These are phyloP conservation scores for Chlorella sp. DNA, from an alignment of 139 green algal species.

Conservation along the genomic window DNA sequence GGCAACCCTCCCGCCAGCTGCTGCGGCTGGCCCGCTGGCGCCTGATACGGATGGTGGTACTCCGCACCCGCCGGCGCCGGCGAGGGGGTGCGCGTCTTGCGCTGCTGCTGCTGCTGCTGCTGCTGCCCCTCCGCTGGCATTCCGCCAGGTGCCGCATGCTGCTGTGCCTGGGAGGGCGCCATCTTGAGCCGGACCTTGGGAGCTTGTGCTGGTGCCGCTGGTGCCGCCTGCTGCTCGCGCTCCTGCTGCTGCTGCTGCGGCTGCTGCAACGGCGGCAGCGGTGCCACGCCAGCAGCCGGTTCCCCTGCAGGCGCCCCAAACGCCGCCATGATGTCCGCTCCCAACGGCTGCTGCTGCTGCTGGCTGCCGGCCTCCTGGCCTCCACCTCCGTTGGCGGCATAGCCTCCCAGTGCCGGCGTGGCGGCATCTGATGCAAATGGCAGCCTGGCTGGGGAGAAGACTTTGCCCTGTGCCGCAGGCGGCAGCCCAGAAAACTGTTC, in stretches of 20 bases:
- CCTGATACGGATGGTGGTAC: too few species aligned
- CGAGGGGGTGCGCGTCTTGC: neutral
- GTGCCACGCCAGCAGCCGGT: neutral
- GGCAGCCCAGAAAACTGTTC: constrained; percentile 5
- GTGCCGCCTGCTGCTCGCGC: neutral
- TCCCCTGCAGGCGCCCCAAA: neutral
- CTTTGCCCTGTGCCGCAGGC: neutral
- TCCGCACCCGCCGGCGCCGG: too few species aligned
- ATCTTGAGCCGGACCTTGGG: constrained; percentile 7
- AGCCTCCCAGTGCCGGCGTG: neutral
- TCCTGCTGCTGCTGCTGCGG: neutral
- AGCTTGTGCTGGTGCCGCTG: neutral
- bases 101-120: neutral
- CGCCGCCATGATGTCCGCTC: neutral
- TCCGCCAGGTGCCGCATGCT: neutral
- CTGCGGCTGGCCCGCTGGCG: neutral
- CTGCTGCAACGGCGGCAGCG: neutral
- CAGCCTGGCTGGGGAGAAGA: neutral
- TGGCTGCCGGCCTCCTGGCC: neutral
- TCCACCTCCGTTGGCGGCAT: neutral
- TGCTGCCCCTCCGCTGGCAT: neutral
- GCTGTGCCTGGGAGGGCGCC: neutral
- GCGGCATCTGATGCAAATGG: neutral
- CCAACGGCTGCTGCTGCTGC: neutral
- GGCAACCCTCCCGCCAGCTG: neutral